Evolutionary conservation across 139 green algal genomes (phyloP), one percentile per base, ranked within the genome.

Genomic region (Desmodesmus armatus): DNA sequence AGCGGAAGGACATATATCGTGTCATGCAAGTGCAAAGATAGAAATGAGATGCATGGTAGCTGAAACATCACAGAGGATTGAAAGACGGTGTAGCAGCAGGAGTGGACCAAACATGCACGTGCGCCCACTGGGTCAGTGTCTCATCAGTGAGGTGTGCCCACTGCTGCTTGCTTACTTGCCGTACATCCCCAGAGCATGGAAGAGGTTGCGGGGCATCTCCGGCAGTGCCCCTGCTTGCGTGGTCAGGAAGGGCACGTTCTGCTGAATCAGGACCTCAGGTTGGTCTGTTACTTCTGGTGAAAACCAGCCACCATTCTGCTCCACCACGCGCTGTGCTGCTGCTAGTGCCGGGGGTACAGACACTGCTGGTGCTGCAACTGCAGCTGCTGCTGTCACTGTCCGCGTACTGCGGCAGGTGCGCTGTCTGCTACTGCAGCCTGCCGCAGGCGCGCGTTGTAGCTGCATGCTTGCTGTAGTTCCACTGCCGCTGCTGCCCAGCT

Each of bases 111-210:
- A 39, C 44, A 65, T 49, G 21, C 17, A 33, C 23, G n/a, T n/a
- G 4, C 33, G n/a, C n/a, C n/a, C n/a, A n/a, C n/a, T n/a, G n/a
- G n/a, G n/a, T n/a, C n/a, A n/a, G n/a, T n/a, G n/a, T n/a, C n/a
- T n/a, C n/a, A n/a, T n/a, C n/a, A n/a, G n/a, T n/a, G n/a, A n/a
- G n/a, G 3, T n/a, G 0, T 23, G 27, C 13, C 25, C 11, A 17
- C 76, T 37, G 3, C 29, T 67, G 62, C 63, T 72, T 33, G 27
- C 66, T 58, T 23, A 78, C 80, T 27, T 78, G 66, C 80, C 80
- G 29, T 85, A 85, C 7, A 23, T 55, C 51, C 79, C 79, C n/a
- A 85, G 53, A 15, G 80, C 80, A n/a, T 85, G 70, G 33, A 66
- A 41, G 6, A 85, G 44, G 66, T 44, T 72, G 7, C 35, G 21